Base-by-base conservation (phyloP, 2,329 filamentous ascomycete species). In the Fusarium palustre region DNA sequence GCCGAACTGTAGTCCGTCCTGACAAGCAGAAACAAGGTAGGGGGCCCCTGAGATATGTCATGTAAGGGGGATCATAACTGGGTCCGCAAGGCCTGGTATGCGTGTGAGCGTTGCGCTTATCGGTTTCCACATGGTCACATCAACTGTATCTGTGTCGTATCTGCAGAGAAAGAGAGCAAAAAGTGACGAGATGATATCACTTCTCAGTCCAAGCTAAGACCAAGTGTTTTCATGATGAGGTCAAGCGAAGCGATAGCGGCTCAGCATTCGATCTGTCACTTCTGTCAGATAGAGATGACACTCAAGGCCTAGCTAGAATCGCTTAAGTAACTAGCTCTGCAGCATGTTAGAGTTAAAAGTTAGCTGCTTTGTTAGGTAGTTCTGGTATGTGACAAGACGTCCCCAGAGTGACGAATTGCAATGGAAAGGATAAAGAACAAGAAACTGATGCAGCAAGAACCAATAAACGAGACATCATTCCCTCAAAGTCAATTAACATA, bases 391-490 rank as follows among this genome's bases (percentile, higher is more conserved):
- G 64, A 69, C 11, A 59, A 61, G 38, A 41, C 60, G 49, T 58
- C 39, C 30, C 47, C 33, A 53, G 36, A 15, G 39, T 59, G 39
- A 58, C 31, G 28, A 49, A 34, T 50, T 50, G 33, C 24, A 28
- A 13, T n/a, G 7, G 7, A 34, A 34, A 34, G 18, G 18, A 20
- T 13, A 20, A 42, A 50, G 48, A 36, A 48, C 33, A 53, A 36
- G 43, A 61, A 70, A 65, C 60, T 3, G 52, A 36, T 30, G 22
- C 22, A 20, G 18, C 18, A 16, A 15, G 48, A 39, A 71, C 52
- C 47, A 52, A 22, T n/a, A 30, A 39, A 16, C 61, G 59, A 74
- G 70, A 69, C 64, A 69, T 63, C 48, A 33, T 59, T 65, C 59
- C 59, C 61, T 64, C 7, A 34, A 69, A 64, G 57, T 39, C 50